phyloP scores from a whole-genome alignment of 1,284 basidiomycete genomes.

The Rhodotorula sp. region DNA sequence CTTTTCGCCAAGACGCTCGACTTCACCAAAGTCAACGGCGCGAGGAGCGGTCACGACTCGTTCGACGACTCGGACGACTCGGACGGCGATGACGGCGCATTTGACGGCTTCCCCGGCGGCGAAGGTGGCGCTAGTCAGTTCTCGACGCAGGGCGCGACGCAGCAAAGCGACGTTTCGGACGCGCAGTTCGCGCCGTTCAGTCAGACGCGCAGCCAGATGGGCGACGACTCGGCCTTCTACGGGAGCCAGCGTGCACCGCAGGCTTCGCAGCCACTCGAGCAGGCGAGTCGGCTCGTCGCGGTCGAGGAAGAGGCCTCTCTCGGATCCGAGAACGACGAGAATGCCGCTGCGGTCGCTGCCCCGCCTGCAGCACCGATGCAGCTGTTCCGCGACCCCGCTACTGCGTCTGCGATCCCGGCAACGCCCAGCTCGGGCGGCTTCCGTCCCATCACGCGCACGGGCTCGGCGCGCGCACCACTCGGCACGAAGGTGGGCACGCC shows the following conservation, averaged over 20 bases:
- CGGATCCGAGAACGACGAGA: slow-evolving; percentile 20
- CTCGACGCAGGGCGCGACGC: slow-evolving; percentile 23
- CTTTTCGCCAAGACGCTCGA: slow-evolving; percentile 41
- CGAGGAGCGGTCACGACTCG: slow-evolving; percentile 35
- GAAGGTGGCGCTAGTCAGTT: slow-evolving; percentile 9
- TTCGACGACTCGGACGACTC: slow-evolving; percentile 28
- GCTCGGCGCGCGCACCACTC: slow-evolving; percentile 31
- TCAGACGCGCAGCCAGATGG: slow-evolving; percentile 32
- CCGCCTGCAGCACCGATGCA: background rate
- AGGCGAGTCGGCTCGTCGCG: background rate
- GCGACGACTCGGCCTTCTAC: slow-evolving; percentile 25
- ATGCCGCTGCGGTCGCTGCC: background rate
- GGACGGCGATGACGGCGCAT: slow-evolving; percentile 18
- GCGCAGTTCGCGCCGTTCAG: slow-evolving; percentile 35
- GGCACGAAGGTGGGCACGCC: slow-evolving; percentile 29
- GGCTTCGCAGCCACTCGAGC: background rate
- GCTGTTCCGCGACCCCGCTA: slow-evolving; percentile 1
- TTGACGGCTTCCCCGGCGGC: slow-evolving; percentile 5
- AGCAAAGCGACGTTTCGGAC: slow-evolving; percentile 19
- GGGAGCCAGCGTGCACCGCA: slow-evolving; percentile 1
- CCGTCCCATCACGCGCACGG: slow-evolving; percentile 17
- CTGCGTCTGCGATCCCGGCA: slow-evolving; percentile 21
- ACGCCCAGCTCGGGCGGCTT: slow-evolving; percentile 19
- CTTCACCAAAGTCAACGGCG: slow-evolving; percentile 36
- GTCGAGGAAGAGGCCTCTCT: slow-evolving; percentile 2